Evolutionary conservation across 306 rosid genomes (phyloP).

Genomic region (Prunus persica): Prunus_persica_NCBIv2 NC_034016.1:21967501-21968000

Average conservation of each 20-base stretch:
- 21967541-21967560: constrained; percentile 53
- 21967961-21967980: constrained; percentile 58
- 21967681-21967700: constrained; percentile 43
- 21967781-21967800: constrained; percentile 53
- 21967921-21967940: constrained; percentile 70
- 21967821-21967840: constrained; percentile 55
- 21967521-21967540: constrained; percentile 56
- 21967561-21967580: constrained; percentile 50
- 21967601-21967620: constrained; percentile 42
- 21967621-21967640: constrained; percentile 53
- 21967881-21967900: constrained; percentile 60
- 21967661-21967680: constrained; percentile 47
- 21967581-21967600: constrained; percentile 47
- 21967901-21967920: constrained; percentile 48
- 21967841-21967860: constrained; percentile 60
- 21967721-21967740: constrained; percentile 43
- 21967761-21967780: constrained; percentile 45
- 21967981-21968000: constrained; percentile 74
- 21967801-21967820: constrained; percentile 60
- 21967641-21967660: constrained; percentile 40
- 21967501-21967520: constrained; percentile 64
- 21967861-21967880: constrained; percentile 63
- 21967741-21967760: constrained; percentile 48
- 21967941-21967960: constrained; percentile 61
- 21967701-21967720: constrained; percentile 48